These are phyloP conservation scores for Periconia digitata DNA, from an alignment of 2,329 filamentous ascomycete species.

Conservation along the genomic window DNA sequence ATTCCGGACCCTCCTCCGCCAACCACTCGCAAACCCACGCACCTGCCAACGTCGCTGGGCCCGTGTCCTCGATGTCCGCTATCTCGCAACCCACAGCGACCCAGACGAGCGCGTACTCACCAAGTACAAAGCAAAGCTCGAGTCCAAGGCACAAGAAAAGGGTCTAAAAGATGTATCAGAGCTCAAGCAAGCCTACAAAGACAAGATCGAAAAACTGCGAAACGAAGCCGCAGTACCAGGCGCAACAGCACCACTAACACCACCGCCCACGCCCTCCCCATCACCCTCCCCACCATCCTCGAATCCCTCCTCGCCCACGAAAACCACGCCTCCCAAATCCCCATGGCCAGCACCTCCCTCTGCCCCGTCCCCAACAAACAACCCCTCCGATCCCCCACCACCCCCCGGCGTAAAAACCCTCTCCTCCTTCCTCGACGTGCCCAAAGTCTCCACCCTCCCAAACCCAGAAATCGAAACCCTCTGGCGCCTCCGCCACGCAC, in stretches of 20 bases:
- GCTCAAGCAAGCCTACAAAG: conserved; percentile 79
- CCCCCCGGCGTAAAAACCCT: conserved; percentile 63
- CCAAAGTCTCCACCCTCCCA: conserved; percentile 73
- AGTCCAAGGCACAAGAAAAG: conserved; percentile 74
- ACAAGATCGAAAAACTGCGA: conserved; percentile 74
- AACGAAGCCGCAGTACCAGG: conserved; percentile 63
- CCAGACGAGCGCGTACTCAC: conserved; percentile 70
- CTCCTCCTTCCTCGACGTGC: conserved; percentile 72
- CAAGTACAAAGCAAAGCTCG: conserved; percentile 85
- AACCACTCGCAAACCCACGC: conserved; percentile 31
- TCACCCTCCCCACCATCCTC: conserved; percentile 12
- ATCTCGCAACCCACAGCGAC: conserved; percentile 73
- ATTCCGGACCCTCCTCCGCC: conserved; percentile 34
- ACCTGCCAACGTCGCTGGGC: conserved; percentile 77
- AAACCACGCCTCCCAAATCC: conserved; percentile 12
- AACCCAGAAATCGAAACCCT: conserved; percentile 80
- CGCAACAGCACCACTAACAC: conserved; percentile 49
- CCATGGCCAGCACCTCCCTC: conserved; percentile 31
- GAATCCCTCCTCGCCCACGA: conserved; percentile 3
- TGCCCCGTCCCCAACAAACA: conserved; percentile 26
- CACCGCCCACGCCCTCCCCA: conserved; percentile 13
- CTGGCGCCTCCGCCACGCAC: conserved; percentile 86
- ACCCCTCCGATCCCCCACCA: conserved; percentile 21
- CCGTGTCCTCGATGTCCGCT: conserved; percentile 88
- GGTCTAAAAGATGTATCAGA: conserved; percentile 71